Percentiles rank a stretch among this genome's conserved stretches.
These are phyloP conservation scores for Reutealis trisperma DNA, from an alignment of 345 rosid species.

Conservation along the genomic window DNA sequence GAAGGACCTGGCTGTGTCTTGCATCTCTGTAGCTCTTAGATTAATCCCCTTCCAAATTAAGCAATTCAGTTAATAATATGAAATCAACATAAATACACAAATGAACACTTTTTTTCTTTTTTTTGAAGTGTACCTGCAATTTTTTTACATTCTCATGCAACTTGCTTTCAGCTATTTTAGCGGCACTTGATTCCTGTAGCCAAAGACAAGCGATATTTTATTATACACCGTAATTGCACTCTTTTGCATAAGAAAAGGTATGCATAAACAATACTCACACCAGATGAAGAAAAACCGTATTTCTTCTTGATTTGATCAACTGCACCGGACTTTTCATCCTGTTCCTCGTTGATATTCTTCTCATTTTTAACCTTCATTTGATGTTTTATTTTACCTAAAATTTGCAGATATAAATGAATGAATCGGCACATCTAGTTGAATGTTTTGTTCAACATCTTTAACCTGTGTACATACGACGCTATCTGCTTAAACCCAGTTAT, in stretches of 20 bases:
- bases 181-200: slow-evolving; percentile 67
- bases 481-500: background rate
- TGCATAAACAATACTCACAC: slow-evolving; percentile 46
- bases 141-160: slow-evolving; percentile 69
- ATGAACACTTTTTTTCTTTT: too few relatives aligned
- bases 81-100: too few relatives aligned
- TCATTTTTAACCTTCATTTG: slow-evolving; percentile 67
- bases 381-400: slow-evolving; percentile 64
- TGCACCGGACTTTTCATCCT: slow-evolving; percentile 49
- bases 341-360: slow-evolving; percentile 48
- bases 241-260: background rate
- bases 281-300: slow-evolving; percentile 69
- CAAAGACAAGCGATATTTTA: background rate
- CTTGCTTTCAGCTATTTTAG: slow-evolving; percentile 82
- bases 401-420: background rate
- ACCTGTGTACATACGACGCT: background rate
- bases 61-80: too few relatives aligned
- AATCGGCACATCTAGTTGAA: background rate
- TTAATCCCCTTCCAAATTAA: slow-evolving; percentile 63
- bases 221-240: background rate
- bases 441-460: background rate
- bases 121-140: slow-evolving; percentile 56
- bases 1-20: slow-evolving; percentile 81
- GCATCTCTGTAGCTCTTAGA: slow-evolving; percentile 71
- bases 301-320: slow-evolving; percentile 88